Percentiles rank a stretch among this genome's conserved stretches.
Evolutionary conservation across 2,329 filamentous ascomycete genomes (phyloP).

Genomic region (Penicillium sp.): DNA sequence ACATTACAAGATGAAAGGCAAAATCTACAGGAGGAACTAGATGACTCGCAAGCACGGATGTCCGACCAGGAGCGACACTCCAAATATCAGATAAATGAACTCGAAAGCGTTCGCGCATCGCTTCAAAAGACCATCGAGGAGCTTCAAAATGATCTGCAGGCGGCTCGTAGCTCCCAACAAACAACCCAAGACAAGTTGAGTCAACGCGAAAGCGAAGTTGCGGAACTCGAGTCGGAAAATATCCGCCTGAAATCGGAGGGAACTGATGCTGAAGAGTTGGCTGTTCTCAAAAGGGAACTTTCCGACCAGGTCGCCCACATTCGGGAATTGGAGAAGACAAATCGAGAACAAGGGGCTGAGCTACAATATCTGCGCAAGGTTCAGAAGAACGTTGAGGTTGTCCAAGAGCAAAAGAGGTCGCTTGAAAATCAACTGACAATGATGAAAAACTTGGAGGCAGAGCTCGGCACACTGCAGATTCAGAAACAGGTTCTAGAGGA

Average conservation of each 20-base stretch:
- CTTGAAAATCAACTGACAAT: conserved; percentile 77
- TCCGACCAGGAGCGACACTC: conserved; percentile 70
- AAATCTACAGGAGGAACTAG: conserved; percentile 76
- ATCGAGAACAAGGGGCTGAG: conserved; percentile 77
- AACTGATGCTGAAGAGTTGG: conserved; percentile 82
- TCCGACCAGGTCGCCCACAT: conserved; percentile 93
- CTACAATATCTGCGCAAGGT: conserved; percentile 79
- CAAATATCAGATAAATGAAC: conserved; percentile 61
- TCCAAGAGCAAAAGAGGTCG: conserved; percentile 91
- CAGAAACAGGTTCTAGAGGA: conserved; percentile 88
- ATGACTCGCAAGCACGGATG: conserved; percentile 78
- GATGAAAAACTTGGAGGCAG: conserved; percentile 73
- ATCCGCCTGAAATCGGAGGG: conserved; percentile 82
- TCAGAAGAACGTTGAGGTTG: conserved; percentile 86
- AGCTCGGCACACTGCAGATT: conserved; percentile 77
- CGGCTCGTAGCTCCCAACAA: conserved; percentile 60
- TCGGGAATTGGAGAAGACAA: conserved; percentile 77
- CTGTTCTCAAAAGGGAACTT: conserved; percentile 83
- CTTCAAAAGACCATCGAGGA: conserved; percentile 60
- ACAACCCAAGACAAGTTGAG: conserved; percentile 68
- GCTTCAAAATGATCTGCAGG: conserved; percentile 58
- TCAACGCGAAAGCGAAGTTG: conserved; percentile 72
- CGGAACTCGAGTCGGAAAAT: conserved; percentile 79
- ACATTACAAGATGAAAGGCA: conserved; percentile 71
- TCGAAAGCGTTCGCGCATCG: conserved; percentile 64